Conservation (phyloP, 192 early-diverging fungal species). For the Rhizophagus prolifer region DNA sequence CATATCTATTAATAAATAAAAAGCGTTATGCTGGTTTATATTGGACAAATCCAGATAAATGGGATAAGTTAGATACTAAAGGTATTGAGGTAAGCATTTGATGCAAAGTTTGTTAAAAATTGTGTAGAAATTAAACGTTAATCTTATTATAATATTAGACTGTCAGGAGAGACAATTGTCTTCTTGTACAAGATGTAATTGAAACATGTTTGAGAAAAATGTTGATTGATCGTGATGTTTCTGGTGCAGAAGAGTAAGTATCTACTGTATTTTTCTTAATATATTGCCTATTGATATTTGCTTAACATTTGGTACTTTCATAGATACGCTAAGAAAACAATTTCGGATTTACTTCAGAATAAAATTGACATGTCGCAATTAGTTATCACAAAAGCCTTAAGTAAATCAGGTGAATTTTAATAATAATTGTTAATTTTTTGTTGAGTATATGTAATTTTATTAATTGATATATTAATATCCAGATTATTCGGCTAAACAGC, state of each 20-base stretch:
- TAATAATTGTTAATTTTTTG: not conserved
- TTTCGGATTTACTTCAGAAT: conserved; percentile 93
- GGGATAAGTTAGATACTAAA: conserved; percentile 96
- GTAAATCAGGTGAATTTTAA: conserved; percentile 67
- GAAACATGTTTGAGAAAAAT: conserved; percentile 90
- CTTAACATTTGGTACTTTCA: not conserved
- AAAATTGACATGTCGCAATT: conserved; percentile 95
- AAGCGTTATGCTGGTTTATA: conserved; percentile 98
- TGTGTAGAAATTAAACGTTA: too few relatives aligned
- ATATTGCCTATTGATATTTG: not conserved
- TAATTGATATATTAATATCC: not conserved
- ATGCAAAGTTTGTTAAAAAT: not conserved
- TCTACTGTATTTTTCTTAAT: not conserved
- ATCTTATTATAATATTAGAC: conserved; percentile 54
- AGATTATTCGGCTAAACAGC: conserved; percentile 95
- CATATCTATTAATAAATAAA: conserved; percentile 97
- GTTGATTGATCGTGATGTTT: conserved; percentile 83
- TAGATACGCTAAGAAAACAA: conserved; percentile 85
- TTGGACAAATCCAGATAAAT: conserved; percentile 92
- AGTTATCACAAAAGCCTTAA: conserved; percentile 93
- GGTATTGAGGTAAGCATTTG: conserved; percentile 78
- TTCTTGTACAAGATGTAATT: conserved; percentile 87
- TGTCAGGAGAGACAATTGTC: conserved; percentile 94
- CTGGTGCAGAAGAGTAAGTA: conserved; percentile 76
- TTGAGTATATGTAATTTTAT: not conserved